Base-by-base conservation (phyloP, 805 yeast genomes). In the Monosporozyma unispora region DNA sequence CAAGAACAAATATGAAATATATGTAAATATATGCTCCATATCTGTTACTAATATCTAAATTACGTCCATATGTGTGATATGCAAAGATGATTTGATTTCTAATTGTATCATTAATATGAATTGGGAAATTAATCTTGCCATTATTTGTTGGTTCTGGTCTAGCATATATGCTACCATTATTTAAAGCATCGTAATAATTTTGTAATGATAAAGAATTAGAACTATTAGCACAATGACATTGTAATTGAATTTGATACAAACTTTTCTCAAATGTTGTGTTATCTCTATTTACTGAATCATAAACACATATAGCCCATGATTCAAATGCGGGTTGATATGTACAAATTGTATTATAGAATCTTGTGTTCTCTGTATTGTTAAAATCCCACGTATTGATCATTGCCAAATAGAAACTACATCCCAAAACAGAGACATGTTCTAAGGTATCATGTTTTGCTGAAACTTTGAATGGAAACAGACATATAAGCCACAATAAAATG, bases 301-400 rank as follows among this genome's bases (percentile, higher is more conserved):
- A 44, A 14, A 57, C 54, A 42, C 64, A 60, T 11, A 49, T 29
- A 4, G 57, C 35, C 62, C 61, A 59, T 5, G 61, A 52, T 28
- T 52, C 57, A 25, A 59, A 52, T 2, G 64, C 62, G 6, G 62
- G 62, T 29, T 48, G 47, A 45, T 57, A 60, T 19, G 38, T 52
- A 28, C 64, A 60, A 5, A 57, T 18, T 18, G 58, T 38, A 9
- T 54, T 45, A 42, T 55, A 59, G 42, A 54, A 59, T 2, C 35
- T 33, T 1, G 18, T n/a, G 19, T 29, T 39, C 9, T 48, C 50
- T 10, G 44, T 45, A 3, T 50, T 49, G 3, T 35, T 9, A 41
- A 46, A 52, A 19, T 52, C 56, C 63, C 63, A 60, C 10, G 19
- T 27, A 9, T 44, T 18, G 11, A 56, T 38, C 27, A 46, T 46